Evolutionary conservation across 148 eudicot species (phyloP), one percentile per base, ranked within the genome.

Genomic region (Polygonum maritimum): DNA sequence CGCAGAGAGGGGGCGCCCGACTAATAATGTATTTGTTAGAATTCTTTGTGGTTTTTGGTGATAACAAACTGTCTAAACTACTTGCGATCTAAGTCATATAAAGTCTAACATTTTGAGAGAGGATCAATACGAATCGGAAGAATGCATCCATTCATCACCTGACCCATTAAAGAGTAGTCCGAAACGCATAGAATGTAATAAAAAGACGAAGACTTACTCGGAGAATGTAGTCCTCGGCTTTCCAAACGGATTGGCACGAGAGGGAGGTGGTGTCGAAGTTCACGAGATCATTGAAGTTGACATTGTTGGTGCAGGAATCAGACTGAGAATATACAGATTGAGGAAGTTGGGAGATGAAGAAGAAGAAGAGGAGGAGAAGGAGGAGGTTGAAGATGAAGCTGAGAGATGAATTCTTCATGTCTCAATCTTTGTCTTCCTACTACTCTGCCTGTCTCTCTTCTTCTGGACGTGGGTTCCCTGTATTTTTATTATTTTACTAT

Each of bases 231-330:
- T 72, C 75, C 74, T 87, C 77, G 48, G 57, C 11, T 5, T 35
- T 0, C 97, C 98, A 93, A 36, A 88, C 94, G 11, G 76, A 8
- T 75, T 81, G 75, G 82, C 98, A 93, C 5, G 51, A 69, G 81
- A 91, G 82, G 65, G 87, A 81, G 49, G 88, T 70, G 39, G 89
- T 83, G 73, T 86, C 88, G 52, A 91, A 91, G 22, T 15, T 76
- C 41, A 85, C 40, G 3, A 73, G 26, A 3, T 78, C 81, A 47
- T 76, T 80, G 83, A 82, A 78, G 76, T 80, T 72, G 69, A 88
- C 69, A 57, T 60, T 62, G 26, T 78, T 80, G 39, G 31, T 74
- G 73, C 96, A 91, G 54, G 93, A 79, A 85, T 93, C 93, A 63
- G 83, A 74, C 77, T 90, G 91, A 49, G 93, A 87, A 79, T 77